These are phyloP conservation scores for Cytospora piceae DNA, from an alignment of 2,329 filamentous ascomycete species.

Conservation along the genomic window DNA sequence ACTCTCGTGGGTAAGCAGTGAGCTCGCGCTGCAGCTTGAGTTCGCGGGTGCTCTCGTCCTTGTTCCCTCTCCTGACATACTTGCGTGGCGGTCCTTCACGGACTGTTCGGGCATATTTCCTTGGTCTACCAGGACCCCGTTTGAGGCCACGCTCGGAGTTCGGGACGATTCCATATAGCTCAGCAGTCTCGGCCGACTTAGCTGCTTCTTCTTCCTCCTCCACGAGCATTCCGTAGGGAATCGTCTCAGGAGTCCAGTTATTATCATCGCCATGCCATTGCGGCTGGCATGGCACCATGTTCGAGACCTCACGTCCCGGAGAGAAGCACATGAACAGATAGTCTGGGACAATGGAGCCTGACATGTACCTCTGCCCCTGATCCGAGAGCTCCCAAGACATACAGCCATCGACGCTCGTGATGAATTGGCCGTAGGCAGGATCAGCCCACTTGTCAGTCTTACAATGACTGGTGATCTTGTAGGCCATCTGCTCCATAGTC, in stretches of 20 bases:
- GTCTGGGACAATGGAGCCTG: conserved; percentile 40
- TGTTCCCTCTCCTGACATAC: conserved; percentile 29
- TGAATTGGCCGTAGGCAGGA: conserved; percentile 38
- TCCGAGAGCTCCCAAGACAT: conserved; percentile 51
- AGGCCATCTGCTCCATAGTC: conserved; percentile 39
- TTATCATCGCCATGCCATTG: conserved; percentile 45
- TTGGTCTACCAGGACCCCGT: conserved; percentile 22
- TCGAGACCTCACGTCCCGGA: conserved; percentile 33
- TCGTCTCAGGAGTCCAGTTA: conserved; percentile 46
- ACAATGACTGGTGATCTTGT: conserved; percentile 34
- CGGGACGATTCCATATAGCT: conserved; percentile 29
- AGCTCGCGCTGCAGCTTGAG: conserved; percentile 39
- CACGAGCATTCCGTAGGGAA: conserved; percentile 48
- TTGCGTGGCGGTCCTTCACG: conserved; percentile 25
- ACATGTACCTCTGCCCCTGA: conserved; percentile 41
- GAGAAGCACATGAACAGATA: conserved; percentile 46
- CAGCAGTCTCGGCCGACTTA: conserved; percentile 29
- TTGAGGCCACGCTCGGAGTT: conserved; percentile 11
- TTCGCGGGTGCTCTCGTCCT: conserved; percentile 32
- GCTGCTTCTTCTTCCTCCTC: conserved; percentile 38
- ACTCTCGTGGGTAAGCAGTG: conserved; percentile 40
- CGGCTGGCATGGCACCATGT: conserved; percentile 35
- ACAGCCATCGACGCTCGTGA: conserved; percentile 44
- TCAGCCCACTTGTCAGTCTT: conserved; percentile 36
- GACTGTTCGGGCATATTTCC: conserved; percentile 3